Conservation (phyloP, 2,329 filamentous ascomycete genomes). For the Ophiocordyceps camponoti-rufipedis region DNA sequence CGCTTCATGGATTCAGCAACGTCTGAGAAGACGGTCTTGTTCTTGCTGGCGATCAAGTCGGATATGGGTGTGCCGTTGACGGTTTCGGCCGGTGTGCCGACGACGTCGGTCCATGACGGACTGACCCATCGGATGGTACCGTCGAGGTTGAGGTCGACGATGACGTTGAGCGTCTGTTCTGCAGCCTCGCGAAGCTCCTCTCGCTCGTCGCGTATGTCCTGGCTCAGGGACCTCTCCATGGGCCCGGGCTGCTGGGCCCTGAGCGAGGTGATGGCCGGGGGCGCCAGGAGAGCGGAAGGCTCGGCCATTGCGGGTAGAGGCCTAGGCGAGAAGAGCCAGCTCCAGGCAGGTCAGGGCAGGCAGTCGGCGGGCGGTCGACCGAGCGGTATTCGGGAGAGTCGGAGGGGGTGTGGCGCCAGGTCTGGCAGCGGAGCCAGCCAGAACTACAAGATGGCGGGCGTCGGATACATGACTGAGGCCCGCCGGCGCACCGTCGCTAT, state of each 20-base stretch:
- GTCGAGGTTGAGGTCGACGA: constrained; percentile 83
- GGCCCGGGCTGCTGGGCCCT: constrained; percentile 26
- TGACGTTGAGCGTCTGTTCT: constrained; percentile 90
- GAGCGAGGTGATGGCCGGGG: constrained; percentile 33
- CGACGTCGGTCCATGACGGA: constrained; percentile 84
- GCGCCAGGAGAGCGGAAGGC: constrained; percentile 22
- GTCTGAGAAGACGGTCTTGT: constrained; percentile 64
- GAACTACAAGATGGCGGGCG: constrained; percentile 25
- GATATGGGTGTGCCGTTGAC: constrained; percentile 63
- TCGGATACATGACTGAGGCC: constrained; percentile 26
- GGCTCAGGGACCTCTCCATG: constrained; percentile 56
- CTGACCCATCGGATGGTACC: constrained; percentile 90
- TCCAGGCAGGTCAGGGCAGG: not conserved
- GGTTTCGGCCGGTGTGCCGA: constrained; percentile 57
- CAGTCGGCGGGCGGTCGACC: not conserved
- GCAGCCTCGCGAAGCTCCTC: constrained; percentile 90
- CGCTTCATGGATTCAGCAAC: constrained; percentile 77
- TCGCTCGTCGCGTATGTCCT: constrained; percentile 82
- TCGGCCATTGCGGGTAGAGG: constrained; percentile 22
- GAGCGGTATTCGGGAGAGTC: constrained; percentile 7
- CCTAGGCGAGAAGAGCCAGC: not conserved
- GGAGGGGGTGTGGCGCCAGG: constrained; percentile 4
- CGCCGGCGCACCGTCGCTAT: constrained; percentile 10
- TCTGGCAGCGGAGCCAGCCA: constrained; percentile 29
- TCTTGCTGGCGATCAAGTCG: constrained; percentile 60